A percentile compares a stretch with the other conserved stretches of the same genome.
phyloP scores from a whole-genome alignment of 768 basidiomycete species.

The Macrolepiota dolichaula region DNA sequence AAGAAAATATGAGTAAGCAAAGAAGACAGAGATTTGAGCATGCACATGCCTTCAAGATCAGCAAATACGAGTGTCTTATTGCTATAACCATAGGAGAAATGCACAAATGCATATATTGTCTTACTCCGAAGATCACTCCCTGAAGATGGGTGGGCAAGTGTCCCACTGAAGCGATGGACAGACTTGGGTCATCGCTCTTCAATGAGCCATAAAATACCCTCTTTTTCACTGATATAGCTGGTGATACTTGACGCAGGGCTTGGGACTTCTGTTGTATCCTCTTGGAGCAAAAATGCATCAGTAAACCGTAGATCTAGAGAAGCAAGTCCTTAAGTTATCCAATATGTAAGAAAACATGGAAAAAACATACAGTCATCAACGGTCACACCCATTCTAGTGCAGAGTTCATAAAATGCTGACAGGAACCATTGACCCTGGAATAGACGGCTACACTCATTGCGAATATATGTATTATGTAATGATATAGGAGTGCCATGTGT shows the following conservation, averaged over 20 bases:
- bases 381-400: not conserved
- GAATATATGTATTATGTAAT: slow-evolving; percentile 5
- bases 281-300: not conserved
- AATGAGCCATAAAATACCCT: not conserved
- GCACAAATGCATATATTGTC: slow-evolving; percentile 1
- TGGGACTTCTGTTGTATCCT: not conserved
- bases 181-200: not conserved
- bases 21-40: not conserved
- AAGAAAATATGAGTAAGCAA: not conserved
- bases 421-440: not conserved
- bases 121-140: not conserved
- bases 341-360: not conserved
- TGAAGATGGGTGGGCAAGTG: not conserved
- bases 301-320: not conserved
- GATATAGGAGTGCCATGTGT: not conserved
- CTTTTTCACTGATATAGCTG: not conserved
- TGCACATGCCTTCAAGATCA: not conserved
- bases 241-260: not conserved
- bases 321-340: not conserved
- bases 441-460: not conserved
- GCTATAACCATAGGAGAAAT: not conserved
- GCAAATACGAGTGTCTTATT: slow-evolving; percentile 2
- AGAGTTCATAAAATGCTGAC: not conserved
- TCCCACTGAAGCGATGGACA: not conserved
- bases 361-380: not conserved